Evolutionary conservation across 176 grass and related monocot genomes (phyloP).

Genomic region (Aegilops bicornis): DNA sequence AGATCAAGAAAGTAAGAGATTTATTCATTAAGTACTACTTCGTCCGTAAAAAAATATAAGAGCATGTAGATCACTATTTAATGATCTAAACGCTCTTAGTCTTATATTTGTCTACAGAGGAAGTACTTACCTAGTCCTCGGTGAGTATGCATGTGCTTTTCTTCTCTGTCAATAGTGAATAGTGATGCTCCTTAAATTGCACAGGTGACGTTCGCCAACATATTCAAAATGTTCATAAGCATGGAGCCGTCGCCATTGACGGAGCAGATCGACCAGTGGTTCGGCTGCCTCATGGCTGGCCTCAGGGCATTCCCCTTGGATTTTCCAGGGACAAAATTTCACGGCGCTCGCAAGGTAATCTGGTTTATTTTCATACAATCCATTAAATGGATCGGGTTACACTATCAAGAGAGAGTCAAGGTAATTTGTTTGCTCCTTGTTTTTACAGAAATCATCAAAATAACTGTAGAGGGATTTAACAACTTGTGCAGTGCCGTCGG

Average conservation of each 20-base stretch:
- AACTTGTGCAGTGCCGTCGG: background rate
- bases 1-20: constrained; percentile 28
- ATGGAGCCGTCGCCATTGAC: constrained; percentile 46
- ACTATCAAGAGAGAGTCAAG: background rate
- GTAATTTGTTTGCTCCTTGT: background rate
- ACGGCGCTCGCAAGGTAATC: constrained; percentile 17
- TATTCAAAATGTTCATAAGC: constrained; percentile 47
- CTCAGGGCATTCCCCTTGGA: constrained; percentile 30
- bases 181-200: background rate
- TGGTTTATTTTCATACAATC: too few species aligned
- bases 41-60: too few species aligned
- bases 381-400: too few species aligned
- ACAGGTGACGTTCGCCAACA: constrained; percentile 42
- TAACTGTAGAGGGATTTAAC: background rate
- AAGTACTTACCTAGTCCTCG: too few species aligned
- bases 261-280: constrained; percentile 24
- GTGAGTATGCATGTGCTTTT: background rate
- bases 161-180: background rate
- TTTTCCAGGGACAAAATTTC: constrained; percentile 32
- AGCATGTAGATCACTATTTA: too few species aligned
- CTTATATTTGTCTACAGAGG: too few species aligned
- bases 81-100: too few species aligned
- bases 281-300: constrained; percentile 11
- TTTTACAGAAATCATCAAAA: background rate
- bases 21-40: background rate